Evolutionary conservation across 305 asterid species (phyloP).

Genomic region (Fraxinus velutina): DNA sequence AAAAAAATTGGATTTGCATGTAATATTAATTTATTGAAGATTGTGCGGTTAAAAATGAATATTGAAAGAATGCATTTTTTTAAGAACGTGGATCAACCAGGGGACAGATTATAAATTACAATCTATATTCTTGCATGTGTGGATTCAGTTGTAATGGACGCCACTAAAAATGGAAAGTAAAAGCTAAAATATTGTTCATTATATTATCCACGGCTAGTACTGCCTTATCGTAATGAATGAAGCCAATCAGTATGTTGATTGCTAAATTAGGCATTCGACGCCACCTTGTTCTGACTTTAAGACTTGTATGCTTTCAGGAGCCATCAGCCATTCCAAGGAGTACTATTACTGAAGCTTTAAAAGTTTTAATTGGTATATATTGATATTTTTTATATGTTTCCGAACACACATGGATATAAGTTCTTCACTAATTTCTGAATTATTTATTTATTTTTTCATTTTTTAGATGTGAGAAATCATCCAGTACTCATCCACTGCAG

Average conservation of each 20-base stretch:
- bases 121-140: not conserved
- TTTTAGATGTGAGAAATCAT: constrained; percentile 45
- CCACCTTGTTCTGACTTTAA: not conserved
- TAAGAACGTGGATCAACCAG: too few relatives aligned
- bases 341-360: constrained; percentile 40
- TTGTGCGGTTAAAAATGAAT: too few relatives aligned
- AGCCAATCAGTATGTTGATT: not conserved
- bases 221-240: not conserved
- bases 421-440: not conserved
- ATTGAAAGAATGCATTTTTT: too few relatives aligned
- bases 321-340: constrained; percentile 30
- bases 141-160: not conserved
- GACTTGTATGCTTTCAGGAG: constrained; percentile 25
- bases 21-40: too few relatives aligned
- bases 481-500: constrained; percentile 48
- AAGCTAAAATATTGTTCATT: constrained; percentile 8
- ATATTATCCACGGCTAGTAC: not conserved
- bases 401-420: not conserved
- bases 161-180: not conserved
- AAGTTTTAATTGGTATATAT: constrained; percentile 32
- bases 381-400: not conserved
- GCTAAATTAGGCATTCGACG: not conserved
- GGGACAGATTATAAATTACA: not conserved
- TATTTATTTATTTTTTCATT: not conserved
- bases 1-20: too few relatives aligned